Conservation (phyloP, 805 yeast species). For the Suhomyces tanzawaensis region DNA sequence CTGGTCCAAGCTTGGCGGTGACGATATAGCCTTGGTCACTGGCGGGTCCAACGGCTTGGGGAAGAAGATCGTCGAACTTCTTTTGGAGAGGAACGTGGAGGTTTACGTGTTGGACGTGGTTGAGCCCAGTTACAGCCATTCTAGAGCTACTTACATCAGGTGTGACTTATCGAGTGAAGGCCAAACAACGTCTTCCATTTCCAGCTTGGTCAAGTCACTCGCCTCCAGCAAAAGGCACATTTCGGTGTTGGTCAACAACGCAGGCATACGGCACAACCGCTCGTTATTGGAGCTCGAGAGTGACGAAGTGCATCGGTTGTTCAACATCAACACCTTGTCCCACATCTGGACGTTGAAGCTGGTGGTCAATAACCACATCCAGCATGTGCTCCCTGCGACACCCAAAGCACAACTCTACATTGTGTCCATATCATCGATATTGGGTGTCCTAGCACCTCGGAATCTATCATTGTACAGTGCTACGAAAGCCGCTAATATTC, state of each 20-base stretch:
- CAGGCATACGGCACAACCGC: slow-evolving; percentile 44
- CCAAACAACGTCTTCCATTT: slow-evolving; percentile 14
- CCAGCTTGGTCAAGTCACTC: slow-evolving; percentile 9
- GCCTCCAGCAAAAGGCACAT: slow-evolving; percentile 11
- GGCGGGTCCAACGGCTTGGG: slow-evolving; percentile 58
- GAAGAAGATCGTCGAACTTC: slow-evolving; percentile 28
- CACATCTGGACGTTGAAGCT: slow-evolving; percentile 24
- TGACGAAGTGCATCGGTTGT: slow-evolving; percentile 21
- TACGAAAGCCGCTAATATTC: slow-evolving; percentile 45
- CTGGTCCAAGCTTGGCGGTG: slow-evolving; percentile 3
- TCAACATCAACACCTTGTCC: slow-evolving; percentile 33
- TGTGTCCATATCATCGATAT: slow-evolving; percentile 45
- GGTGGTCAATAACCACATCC: slow-evolving; percentile 21
- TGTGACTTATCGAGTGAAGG: slow-evolving; percentile 23
- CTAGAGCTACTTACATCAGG: slow-evolving; percentile 19
- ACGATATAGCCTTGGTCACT: slow-evolving; percentile 37
- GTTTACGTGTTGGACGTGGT: slow-evolving; percentile 33
- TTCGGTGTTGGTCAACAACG: slow-evolving; percentile 45
- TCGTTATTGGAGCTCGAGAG: slow-evolving; percentile 23
- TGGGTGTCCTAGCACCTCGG: slow-evolving; percentile 49
- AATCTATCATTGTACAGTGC: slow-evolving; percentile 49
- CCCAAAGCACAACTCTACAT: slow-evolving; percentile 25
- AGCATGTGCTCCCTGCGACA: not conserved
- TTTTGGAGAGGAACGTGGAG: slow-evolving; percentile 16
- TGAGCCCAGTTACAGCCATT: slow-evolving; percentile 12